phyloP scores from a whole-genome alignment of 2,329 filamentous ascomycete genomes.

The Tothia fuscella region DNA sequence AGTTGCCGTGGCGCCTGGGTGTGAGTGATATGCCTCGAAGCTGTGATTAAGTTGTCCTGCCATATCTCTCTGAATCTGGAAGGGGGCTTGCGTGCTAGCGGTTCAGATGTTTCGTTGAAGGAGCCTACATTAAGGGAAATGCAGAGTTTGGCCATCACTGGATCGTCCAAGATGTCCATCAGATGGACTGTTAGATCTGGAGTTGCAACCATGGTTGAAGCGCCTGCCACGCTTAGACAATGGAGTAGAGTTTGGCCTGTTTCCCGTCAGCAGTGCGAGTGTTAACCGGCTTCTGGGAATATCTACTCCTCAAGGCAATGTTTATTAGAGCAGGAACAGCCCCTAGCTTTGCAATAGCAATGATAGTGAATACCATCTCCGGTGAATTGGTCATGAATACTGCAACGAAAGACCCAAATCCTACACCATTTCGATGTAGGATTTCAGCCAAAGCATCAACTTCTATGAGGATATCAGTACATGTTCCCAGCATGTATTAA shows the following conservation, averaged over 20 bases:
- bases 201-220: constrained; percentile 4
- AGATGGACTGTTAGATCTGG: constrained; percentile 9
- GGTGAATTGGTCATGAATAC: constrained; percentile 38
- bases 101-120: neutral
- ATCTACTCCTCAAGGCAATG: constrained; percentile 33
- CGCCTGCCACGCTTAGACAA: constrained; percentile 5
- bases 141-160: constrained; percentile 2
- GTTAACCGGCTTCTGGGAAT: neutral
- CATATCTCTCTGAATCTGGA: neutral
- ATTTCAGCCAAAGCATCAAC: constrained; percentile 33
- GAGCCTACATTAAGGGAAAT: constrained; percentile 6
- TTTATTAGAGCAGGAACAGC: constrained; percentile 36
- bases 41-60: neutral
- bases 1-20: neutral
- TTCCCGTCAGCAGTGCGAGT: neutral
- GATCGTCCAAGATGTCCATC: neutral
- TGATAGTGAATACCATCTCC: constrained; percentile 34
- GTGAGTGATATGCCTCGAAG: neutral
- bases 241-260: constrained; percentile 7
- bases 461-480: constrained; percentile 19
- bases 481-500: too few relatives aligned
- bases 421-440: constrained; percentile 26
- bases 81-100: neutral
- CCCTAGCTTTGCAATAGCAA: constrained; percentile 35
- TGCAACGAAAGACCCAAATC: constrained; percentile 30